phyloP scores from a whole-genome alignment of 176 grass and related monocot genomes.

The Cenchrus americanus region DNA sequence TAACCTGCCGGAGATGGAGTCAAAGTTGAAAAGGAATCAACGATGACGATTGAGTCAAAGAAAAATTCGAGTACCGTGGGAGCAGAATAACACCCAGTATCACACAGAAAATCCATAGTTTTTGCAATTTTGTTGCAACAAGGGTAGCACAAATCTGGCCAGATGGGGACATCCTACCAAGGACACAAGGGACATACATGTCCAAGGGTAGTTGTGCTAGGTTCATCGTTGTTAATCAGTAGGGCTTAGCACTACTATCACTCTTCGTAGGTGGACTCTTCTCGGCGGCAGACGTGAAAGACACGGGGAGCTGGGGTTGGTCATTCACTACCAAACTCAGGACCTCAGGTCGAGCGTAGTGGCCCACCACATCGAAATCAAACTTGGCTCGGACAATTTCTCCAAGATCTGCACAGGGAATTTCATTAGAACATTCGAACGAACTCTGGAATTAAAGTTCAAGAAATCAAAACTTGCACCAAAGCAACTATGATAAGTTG shows the following conservation, averaged over 20 bases:
- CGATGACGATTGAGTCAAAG: no score
- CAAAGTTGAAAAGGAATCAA: no score
- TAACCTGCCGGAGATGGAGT: no score
- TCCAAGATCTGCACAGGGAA: conserved; percentile 61
- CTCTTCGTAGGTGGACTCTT: conserved; percentile 37
- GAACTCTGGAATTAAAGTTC: neutral
- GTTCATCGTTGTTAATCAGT: neutral
- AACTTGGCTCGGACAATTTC: conserved; percentile 95
- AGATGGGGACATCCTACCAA: no score
- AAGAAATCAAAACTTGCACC: neutral
- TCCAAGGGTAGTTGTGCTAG: no score
- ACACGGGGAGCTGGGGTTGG: conserved; percentile 68
- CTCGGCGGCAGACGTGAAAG: conserved; percentile 51
- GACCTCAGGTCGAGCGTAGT: conserved; percentile 88
- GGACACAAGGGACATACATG: no score
- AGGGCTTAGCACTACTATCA: conserved; percentile 11
- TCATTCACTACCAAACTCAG: conserved; percentile 83
- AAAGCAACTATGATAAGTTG: neutral
- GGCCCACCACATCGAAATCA: conserved; percentile 89
- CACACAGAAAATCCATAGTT: no score
- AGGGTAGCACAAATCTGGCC: no score
- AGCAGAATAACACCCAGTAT: no score
- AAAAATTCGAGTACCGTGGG: no score
- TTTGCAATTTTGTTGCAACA: no score
- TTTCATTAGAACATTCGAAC: no score